phyloP scores from a whole-genome alignment of 176 grass and related monocot genomes.

The Juncus effusus region DNA sequence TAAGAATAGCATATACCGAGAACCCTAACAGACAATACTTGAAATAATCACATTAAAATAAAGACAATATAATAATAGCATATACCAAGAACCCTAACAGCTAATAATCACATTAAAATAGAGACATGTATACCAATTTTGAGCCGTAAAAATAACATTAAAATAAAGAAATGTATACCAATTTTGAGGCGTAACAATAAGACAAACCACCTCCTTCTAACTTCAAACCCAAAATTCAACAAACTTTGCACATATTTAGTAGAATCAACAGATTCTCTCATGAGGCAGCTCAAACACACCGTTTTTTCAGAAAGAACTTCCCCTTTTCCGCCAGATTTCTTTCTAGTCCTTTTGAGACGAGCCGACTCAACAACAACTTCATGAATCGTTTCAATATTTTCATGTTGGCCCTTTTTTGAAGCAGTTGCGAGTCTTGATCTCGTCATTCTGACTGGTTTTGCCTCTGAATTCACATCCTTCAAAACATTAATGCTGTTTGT shows the following conservation, averaged over 20 bases:
- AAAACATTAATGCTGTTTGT: background rate
- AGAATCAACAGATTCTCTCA: conserved; percentile 38
- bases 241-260: conserved; percentile 45
- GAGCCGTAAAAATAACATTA: conserved; percentile 44
- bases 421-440: background rate
- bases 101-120: too few species aligned
- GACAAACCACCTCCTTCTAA: conserved; percentile 33
- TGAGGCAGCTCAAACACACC: conserved; percentile 67
- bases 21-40: background rate
- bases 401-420: too few species aligned
- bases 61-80: too few species aligned
- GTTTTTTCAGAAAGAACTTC: conserved; percentile 35
- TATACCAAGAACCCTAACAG: too few species aligned
- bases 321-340: conserved; percentile 10
- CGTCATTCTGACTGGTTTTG: background rate
- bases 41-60: too few species aligned
- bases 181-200: conserved; percentile 64
- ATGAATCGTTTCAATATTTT: background rate
- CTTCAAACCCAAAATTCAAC: conserved; percentile 48
- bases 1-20: background rate
- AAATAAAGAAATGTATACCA: conserved; percentile 42
- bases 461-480: conserved; percentile 3
- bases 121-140: conserved; percentile 64
- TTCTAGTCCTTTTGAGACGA: background rate
- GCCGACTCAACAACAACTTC: background rate